These are phyloP conservation scores for Naganishia sp. DNA, from an alignment of 1,284 basidiomycete species.

Conservation along the genomic window DNA sequence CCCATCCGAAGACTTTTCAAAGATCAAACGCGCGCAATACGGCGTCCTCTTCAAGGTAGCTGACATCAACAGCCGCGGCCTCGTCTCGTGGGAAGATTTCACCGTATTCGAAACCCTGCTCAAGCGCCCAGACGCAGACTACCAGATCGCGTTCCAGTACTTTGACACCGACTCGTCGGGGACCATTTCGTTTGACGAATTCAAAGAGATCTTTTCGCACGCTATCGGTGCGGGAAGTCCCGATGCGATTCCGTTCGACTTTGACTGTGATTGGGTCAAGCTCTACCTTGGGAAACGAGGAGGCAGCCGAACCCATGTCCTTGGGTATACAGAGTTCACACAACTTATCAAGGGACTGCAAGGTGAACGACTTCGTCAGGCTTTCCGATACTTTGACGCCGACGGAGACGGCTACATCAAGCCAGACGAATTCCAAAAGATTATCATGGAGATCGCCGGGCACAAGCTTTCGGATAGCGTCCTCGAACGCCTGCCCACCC, in stretches of 20 bases:
- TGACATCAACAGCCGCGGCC: slow-evolving; percentile 71
- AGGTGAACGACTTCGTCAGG: slow-evolving; percentile 89
- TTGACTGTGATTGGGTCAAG: slow-evolving; percentile 93
- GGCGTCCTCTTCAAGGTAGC: slow-evolving; percentile 86
- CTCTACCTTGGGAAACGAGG: slow-evolving; percentile 88
- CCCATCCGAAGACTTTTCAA: slow-evolving; percentile 75
- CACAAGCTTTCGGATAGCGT: slow-evolving; percentile 92
- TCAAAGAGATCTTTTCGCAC: slow-evolving; percentile 82
- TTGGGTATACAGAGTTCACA: slow-evolving; percentile 94
- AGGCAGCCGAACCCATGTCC: slow-evolving; percentile 68
- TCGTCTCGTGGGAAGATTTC: slow-evolving; percentile 92
- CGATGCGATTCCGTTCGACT: slow-evolving; percentile 88
- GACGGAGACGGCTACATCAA: slow-evolving; percentile 88
- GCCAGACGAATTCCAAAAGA: slow-evolving; percentile 87
- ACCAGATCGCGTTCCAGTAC: slow-evolving; percentile 93
- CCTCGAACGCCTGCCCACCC: slow-evolving; percentile 81
- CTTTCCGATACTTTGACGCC: slow-evolving; percentile 83
- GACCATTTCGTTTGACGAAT: slow-evolving; percentile 85
- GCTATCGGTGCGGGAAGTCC: slow-evolving; percentile 64
- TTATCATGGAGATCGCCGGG: slow-evolving; percentile 88
- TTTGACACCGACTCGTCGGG: slow-evolving; percentile 91
- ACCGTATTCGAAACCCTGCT: slow-evolving; percentile 79
- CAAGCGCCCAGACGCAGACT: slow-evolving; percentile 77
- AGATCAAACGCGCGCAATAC: slow-evolving; percentile 82
- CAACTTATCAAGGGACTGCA: slow-evolving; percentile 92